Evolutionary conservation across 148 eudicot genomes (phyloP).

Genomic region (Talinum fruticosum): DNA sequence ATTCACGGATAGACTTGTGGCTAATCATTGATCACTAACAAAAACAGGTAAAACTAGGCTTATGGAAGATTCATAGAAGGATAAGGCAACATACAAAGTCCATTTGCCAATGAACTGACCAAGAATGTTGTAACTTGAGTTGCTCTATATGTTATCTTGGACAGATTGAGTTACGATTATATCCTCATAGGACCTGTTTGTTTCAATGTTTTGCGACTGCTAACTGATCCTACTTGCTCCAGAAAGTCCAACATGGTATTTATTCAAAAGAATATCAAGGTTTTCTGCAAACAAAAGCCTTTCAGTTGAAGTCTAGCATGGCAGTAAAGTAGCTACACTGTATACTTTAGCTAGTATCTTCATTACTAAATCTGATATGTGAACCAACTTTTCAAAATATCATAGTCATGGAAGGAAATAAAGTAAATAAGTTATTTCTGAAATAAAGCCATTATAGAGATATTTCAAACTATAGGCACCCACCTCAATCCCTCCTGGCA

Average conservation of each 20-base stretch:
- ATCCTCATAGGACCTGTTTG: neutral
- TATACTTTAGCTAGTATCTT: no score
- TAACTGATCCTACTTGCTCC: no score
- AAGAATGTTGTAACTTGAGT: neutral
- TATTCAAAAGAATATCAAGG: neutral
- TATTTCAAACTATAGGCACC: constrained; percentile 2
- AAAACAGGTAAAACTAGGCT: neutral
- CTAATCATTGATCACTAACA: neutral
- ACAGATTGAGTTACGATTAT: neutral
- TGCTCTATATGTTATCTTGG: neutral
- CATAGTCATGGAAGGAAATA: neutral
- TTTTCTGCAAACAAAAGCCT: neutral
- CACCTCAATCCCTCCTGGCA: constrained; percentile 97
- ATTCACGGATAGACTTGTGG: no score
- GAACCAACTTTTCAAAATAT: neutral
- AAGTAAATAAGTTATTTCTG: neutral
- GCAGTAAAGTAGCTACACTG: no score
- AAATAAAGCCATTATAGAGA: no score
- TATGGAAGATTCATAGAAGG: neutral
- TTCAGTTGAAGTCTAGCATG: no score
- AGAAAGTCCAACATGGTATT: neutral
- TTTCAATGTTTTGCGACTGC: no score
- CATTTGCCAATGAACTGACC: neutral
- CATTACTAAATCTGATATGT: neutral
- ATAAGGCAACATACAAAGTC: neutral